phyloP scores from a whole-genome alignment of 2,329 filamentous ascomycete genomes.

The Aspergillus caelatus region DNA sequence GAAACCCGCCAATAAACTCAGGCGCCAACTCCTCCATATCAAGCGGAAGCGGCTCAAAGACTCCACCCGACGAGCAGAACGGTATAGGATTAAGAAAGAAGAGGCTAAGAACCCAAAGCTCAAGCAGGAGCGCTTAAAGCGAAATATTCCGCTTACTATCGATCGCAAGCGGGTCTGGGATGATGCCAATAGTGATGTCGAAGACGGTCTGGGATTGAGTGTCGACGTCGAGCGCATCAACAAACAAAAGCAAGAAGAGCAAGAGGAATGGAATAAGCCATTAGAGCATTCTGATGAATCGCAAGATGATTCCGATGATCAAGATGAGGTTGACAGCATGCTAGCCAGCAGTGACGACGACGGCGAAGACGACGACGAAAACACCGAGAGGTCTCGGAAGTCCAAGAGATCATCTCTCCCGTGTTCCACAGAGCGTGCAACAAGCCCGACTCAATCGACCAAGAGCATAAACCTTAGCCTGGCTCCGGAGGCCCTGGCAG shows the following conservation, averaged over 20 bases:
- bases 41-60: conserved; percentile 77
- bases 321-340: conserved; percentile 74
- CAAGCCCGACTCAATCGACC: conserved; percentile 58
- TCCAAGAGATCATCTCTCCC: conserved; percentile 38
- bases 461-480: conserved; percentile 62
- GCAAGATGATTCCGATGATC: conserved; percentile 49
- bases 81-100: conserved; percentile 78
- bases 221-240: conserved; percentile 54
- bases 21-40: conserved; percentile 75
- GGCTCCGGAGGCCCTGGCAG: conserved; percentile 62
- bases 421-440: conserved; percentile 52
- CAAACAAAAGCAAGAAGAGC: conserved; percentile 49
- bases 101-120: conserved; percentile 82
- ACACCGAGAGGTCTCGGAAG: conserved; percentile 28
- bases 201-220: conserved; percentile 49
- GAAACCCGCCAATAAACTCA: conserved; percentile 74
- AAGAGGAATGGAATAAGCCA: conserved; percentile 42
- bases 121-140: conserved; percentile 70
- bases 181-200: conserved; percentile 61
- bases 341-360: conserved; percentile 59
- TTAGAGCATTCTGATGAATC: conserved; percentile 41
- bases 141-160: conserved; percentile 78
- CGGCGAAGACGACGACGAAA: conserved; percentile 55
- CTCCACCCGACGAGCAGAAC: conserved; percentile 72
- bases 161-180: conserved; percentile 93